phyloP scores from a whole-genome alignment of 2,329 filamentous ascomycete species.

The Rhinocladiella mackenziei region DNA sequence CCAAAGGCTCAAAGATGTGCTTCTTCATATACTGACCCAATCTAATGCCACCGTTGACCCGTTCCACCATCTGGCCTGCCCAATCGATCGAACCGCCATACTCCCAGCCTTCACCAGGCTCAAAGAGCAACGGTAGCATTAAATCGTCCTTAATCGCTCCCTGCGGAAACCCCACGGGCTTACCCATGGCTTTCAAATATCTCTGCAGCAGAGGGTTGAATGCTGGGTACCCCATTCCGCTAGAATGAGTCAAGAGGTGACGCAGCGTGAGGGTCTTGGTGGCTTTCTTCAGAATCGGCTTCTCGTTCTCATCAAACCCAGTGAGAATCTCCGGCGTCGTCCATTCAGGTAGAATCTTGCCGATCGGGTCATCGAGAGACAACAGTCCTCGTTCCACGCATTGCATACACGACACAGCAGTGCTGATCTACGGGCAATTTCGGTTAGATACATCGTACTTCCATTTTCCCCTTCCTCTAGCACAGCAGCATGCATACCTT shows the following conservation, averaged over 20 bases:
- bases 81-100: conserved; percentile 52
- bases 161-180: not conserved
- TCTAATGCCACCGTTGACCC: conserved; percentile 38
- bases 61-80: conserved; percentile 51
- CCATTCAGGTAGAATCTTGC: conserved; percentile 47
- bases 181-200: conserved; percentile 1
- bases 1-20: conserved; percentile 45
- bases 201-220: not conserved
- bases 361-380: conserved; percentile 45
- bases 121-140: conserved; percentile 43
- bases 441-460: not conserved
- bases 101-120: conserved; percentile 51
- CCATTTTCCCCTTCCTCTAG: not conserved
- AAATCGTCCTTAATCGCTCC: not conserved
- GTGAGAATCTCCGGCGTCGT: conserved; percentile 46
- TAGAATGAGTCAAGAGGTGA: conserved; percentile 12
- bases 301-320: conserved; percentile 36
- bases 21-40: conserved; percentile 44
- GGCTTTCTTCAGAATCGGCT: conserved; percentile 31
- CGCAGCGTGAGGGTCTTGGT: conserved; percentile 15
- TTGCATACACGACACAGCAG: conserved; percentile 28
- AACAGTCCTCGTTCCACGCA: conserved; percentile 52
- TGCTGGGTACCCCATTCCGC: conserved; percentile 6
- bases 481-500: not conserved
- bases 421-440: not conserved